Base-by-base conservation (phyloP, 306 rosid species). In the Senna tora region DNA sequence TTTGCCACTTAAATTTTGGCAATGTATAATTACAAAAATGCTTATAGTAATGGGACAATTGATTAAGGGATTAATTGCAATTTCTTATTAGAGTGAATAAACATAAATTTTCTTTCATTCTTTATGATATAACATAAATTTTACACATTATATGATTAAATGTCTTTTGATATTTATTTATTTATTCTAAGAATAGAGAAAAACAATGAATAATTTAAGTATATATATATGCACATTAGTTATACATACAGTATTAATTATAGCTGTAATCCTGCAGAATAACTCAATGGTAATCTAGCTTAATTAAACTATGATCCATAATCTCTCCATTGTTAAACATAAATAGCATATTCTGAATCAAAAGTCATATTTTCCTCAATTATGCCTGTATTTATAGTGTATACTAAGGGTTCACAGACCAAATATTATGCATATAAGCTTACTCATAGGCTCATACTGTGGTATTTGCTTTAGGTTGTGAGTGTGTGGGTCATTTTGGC, bases 281-380 rank as follows among this genome's bases (percentile, higher is more conserved):
- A 54, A 75, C 16, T 9, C 43, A 67, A 14, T 13, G 68, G 69
- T 58, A 34, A 68, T 68, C 51, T 17, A 49, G 30, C 70, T 60
- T 36, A 34, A 47, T 50, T 55, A 17, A 57, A 28, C 14, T 43
- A 62, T 57, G 52, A 79, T 67, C 69, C 69, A 75, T 79, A 49
- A 42, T 59, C 67, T 69, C 59, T 83, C 25, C 73, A 17, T 34
- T 49, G 75, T 74, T 75, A 77, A 28, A 67, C 66, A 72, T 43
- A 71, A 38, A 55, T 77, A 61, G 65, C 57, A 45, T 77, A 22
- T 21, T 65, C 69, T 41, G 39, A 68, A 21, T 34, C 59, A 73
- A 49, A 75, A 66, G 21, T 75, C 77, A 57, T 45, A 17, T n/a
- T n/a, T n/a, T n/a, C n/a, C n/a, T n/a, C n/a, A n/a, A n/a, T n/a